A percentile compares a stretch with the other conserved stretches of the same genome.
phyloP scores from a whole-genome alignment of 345 rosid genomes.

The Physaria fendleri region DNA sequence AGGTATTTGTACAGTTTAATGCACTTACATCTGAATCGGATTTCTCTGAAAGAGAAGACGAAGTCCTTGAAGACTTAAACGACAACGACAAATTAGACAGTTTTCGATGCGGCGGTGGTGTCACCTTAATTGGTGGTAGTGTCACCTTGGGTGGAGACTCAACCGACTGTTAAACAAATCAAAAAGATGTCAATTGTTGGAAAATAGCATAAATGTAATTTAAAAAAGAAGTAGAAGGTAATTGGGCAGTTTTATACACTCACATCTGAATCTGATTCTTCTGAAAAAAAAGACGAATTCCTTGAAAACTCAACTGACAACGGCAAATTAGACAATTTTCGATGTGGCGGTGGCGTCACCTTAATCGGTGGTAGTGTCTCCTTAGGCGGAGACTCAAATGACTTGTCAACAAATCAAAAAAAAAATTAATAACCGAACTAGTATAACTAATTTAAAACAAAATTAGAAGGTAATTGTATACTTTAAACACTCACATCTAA shows the following conservation, averaged over 20 bases:
- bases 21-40: constrained; percentile 70
- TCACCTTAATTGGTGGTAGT: constrained; percentile 11
- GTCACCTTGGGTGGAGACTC: constrained; percentile 85
- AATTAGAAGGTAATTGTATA: neutral
- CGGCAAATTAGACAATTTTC: no score
- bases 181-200: neutral
- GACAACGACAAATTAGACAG: constrained; percentile 33
- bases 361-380: no score
- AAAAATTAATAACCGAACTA: neutral
- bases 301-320: constrained; percentile 25
- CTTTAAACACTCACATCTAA: constrained; percentile 67
- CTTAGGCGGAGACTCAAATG: constrained; percentile 70
- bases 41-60: constrained; percentile 38
- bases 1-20: constrained; percentile 5
- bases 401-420: constrained; percentile 45
- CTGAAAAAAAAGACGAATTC: constrained; percentile 42
- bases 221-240: neutral
- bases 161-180: constrained; percentile 44
- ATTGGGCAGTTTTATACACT: constrained; percentile 40
- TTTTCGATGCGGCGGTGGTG: constrained; percentile 36
- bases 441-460: neutral
- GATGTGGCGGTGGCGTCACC: no score
- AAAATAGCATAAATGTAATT: neutral
- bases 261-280: constrained; percentile 50
- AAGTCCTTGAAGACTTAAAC: constrained; percentile 32